Evolutionary conservation across 2,329 filamentous ascomycete genomes (phyloP).

Genomic region (Colletotrichum acutatum): DNA sequence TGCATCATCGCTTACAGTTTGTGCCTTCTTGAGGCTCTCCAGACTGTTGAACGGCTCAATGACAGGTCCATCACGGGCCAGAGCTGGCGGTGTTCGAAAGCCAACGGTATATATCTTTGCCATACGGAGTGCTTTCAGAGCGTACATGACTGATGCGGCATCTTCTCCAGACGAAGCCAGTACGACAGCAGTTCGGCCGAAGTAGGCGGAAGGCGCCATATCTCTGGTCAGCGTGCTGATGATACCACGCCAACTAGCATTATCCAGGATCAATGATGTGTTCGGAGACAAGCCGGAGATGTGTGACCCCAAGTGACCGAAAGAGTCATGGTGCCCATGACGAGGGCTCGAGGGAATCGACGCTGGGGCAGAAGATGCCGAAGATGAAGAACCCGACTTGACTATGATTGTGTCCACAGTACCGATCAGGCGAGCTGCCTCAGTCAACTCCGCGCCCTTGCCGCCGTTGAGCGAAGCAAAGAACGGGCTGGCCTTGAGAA

Average conservation of each 20-base stretch:
- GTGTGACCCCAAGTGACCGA: slow-evolving; percentile 35
- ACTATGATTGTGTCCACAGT: slow-evolving; percentile 85
- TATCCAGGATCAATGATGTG: slow-evolving; percentile 77
- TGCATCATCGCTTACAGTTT: slow-evolving; percentile 58
- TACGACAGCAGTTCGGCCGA: slow-evolving; percentile 79
- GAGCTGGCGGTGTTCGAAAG: slow-evolving; percentile 72
- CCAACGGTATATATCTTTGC: slow-evolving; percentile 87
- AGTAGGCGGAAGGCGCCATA: slow-evolving; percentile 84
- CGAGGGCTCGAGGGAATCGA: slow-evolving; percentile 62
- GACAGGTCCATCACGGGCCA: slow-evolving; percentile 72
- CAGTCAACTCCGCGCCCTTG: slow-evolving; percentile 70
- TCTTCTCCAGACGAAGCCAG: slow-evolving; percentile 79
- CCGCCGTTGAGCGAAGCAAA: slow-evolving; percentile 63
- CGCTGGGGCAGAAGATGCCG: slow-evolving; percentile 56
- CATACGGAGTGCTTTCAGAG: slow-evolving; percentile 78
- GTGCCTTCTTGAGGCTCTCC: slow-evolving; percentile 67
- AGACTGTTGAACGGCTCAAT: slow-evolving; percentile 85
- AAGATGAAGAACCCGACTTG: slow-evolving; percentile 56
- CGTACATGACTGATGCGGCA: slow-evolving; percentile 82
- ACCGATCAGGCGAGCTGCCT: slow-evolving; percentile 81
- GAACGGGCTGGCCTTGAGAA: slow-evolving; percentile 67
- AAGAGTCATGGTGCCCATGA: slow-evolving; percentile 45
- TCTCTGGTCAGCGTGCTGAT: slow-evolving; percentile 83
- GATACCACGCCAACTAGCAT: slow-evolving; percentile 88
- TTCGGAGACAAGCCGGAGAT: slow-evolving; percentile 52